These are phyloP conservation scores for Botrytis byssoidea DNA, from an alignment of 2,329 filamentous ascomycete genomes.

Conservation along the genomic window DNA sequence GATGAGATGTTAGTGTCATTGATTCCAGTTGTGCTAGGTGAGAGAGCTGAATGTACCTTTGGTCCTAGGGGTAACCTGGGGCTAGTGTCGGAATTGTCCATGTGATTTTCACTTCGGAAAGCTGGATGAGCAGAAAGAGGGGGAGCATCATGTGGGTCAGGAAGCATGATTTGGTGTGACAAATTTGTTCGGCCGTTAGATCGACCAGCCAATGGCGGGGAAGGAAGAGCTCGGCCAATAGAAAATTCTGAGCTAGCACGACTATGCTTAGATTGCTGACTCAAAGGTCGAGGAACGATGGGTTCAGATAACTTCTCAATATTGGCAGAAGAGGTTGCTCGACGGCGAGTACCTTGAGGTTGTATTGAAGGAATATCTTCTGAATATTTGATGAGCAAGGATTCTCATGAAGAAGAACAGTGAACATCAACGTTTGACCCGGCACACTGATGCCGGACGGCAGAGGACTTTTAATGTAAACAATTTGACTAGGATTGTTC, in stretches of 20 bases:
- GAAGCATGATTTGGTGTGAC: slow-evolving; percentile 34
- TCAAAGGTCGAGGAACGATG: slow-evolving; percentile 52
- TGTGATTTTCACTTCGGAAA: slow-evolving; percentile 34
- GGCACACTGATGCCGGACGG: background rate
- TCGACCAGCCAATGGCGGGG: slow-evolving; percentile 44
- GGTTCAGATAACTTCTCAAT: slow-evolving; percentile 55
- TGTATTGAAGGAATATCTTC: slow-evolving; percentile 6
- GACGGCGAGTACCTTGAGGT: slow-evolving; percentile 49
- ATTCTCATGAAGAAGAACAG: background rate
- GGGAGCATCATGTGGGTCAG: slow-evolving; percentile 36
- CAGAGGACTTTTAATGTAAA: background rate
- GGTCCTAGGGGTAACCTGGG: slow-evolving; percentile 22
- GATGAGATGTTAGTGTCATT: slow-evolving; percentile 33
- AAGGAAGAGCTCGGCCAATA: slow-evolving; percentile 53
- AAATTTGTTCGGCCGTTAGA: slow-evolving; percentile 38
- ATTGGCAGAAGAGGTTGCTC: slow-evolving; percentile 61
- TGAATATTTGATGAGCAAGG: slow-evolving; percentile 3
- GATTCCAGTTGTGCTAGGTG: slow-evolving; percentile 27
- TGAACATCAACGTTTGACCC: background rate
- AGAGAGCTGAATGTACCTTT: slow-evolving; percentile 29
- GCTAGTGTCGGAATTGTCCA: slow-evolving; percentile 28
- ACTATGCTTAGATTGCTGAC: slow-evolving; percentile 64
- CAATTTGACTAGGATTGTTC: background rate
- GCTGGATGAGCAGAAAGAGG: slow-evolving; percentile 38
- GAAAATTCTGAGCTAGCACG: slow-evolving; percentile 71